phyloP scores from a whole-genome alignment of 1,139 yeast species.

The Hansenula lynferdii region DNA sequence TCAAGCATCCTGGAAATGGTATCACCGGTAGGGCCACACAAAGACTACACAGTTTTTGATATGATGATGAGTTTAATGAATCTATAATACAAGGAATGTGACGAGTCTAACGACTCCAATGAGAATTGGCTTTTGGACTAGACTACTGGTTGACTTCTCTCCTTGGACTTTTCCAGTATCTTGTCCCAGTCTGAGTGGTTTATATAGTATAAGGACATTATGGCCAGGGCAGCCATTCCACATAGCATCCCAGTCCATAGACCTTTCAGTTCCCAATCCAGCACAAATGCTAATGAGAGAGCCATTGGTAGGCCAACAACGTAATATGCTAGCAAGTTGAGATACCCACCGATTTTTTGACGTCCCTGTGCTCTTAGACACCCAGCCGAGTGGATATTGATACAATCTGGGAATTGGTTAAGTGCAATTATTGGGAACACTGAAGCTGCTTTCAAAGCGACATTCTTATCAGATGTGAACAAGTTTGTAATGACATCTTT shows the following conservation, averaged over 20 bases:
- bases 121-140: too few relatives aligned
- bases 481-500: constrained; percentile 18
- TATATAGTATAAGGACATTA: constrained; percentile 41
- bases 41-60: too few relatives aligned
- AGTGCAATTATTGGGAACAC: constrained; percentile 61
- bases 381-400: constrained; percentile 70
- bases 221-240: constrained; percentile 59
- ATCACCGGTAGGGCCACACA: too few relatives aligned
- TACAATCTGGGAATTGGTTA: constrained; percentile 64
- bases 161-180: constrained; percentile 32
- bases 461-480: constrained; percentile 28
- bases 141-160: too few relatives aligned
- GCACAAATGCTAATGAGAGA: constrained; percentile 45
- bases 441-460: constrained; percentile 40
- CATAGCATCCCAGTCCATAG: constrained; percentile 74
- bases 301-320: constrained; percentile 58
- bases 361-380: constrained; percentile 71
- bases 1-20: too few relatives aligned
- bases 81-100: too few relatives aligned
- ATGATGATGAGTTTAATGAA: too few relatives aligned
- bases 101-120: too few relatives aligned
- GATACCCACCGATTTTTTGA: constrained; percentile 68
- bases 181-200: constrained; percentile 38
- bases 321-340: constrained; percentile 66
- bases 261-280: constrained; percentile 55